Conservation (phyloP, 2,329 filamentous ascomycete genomes). For the Eutypella sp. region DNA sequence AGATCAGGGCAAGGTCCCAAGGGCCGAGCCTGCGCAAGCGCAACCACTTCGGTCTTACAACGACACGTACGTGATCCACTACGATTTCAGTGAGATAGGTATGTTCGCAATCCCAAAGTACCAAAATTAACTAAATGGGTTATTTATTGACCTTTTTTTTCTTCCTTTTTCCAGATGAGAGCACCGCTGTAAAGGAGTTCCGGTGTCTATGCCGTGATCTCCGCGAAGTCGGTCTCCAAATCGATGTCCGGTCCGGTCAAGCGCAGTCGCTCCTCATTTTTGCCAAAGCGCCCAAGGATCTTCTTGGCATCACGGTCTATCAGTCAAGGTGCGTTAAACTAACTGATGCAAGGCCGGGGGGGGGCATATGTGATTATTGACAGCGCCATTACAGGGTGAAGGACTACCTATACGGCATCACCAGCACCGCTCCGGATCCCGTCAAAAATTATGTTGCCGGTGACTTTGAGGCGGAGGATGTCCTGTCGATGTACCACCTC, state of each 20-base stretch:
- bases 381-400: slow-evolving; percentile 48
- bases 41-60: slow-evolving; percentile 14
- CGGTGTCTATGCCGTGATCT: slow-evolving; percentile 55
- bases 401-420: slow-evolving; percentile 70
- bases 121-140: background rate
- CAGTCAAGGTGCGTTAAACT: slow-evolving; percentile 50
- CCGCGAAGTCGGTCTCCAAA: slow-evolving; percentile 59
- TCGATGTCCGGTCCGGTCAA: slow-evolving; percentile 66
- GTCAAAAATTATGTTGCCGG: slow-evolving; percentile 42
- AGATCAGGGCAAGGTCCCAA: too few species aligned
- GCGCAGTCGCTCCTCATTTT: slow-evolving; percentile 65
- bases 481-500: slow-evolving; percentile 66
- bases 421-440: slow-evolving; percentile 56
- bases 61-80: slow-evolving; percentile 56
- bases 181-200: slow-evolving; percentile 47
- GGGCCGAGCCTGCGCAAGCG: too few species aligned
- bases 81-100: slow-evolving; percentile 52
- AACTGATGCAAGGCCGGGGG: background rate
- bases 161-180: slow-evolving; percentile 47
- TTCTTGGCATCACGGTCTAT: slow-evolving; percentile 62
- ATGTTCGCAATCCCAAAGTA: slow-evolving; percentile 14
- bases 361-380: background rate
- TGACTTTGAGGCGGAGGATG: slow-evolving; percentile 57
- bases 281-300: slow-evolving; percentile 56
- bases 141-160: slow-evolving; percentile 13